Base-by-base conservation (phyloP, 1,139 yeast species). In the Meyerozyma elateridarum region DNA sequence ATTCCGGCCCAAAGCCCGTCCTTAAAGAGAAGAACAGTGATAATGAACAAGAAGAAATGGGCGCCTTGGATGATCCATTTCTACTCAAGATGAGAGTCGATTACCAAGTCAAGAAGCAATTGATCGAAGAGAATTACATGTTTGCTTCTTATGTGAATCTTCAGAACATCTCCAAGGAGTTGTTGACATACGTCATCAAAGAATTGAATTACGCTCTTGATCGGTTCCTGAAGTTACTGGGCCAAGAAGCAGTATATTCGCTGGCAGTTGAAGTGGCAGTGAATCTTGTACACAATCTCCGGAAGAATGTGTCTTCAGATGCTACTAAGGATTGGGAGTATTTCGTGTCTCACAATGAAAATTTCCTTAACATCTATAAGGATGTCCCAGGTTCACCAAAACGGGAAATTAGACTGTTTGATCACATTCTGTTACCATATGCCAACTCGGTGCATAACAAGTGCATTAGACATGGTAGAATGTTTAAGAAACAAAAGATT, bases 111-210 rank as follows among this genome's bases (percentile, higher is more conserved):
- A 67, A 66, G 44, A 58, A 59, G 35, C 73, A 66, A 43, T 52
- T 68, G 41, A 50, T 68, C 18, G 58, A 60, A 32, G 74, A 68
- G 40, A 67, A 64, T 44, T 68, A 63, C 42, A 54, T 63, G 45
- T 66, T 59, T 48, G 74, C 73, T 1, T 60, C 68, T 17, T 68
- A 60, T 37, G 53, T 63, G 22, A 68, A 68, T 36, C 53, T 68
- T 31, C 74, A 68, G 42, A 64, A 57, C 36, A 68, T 68, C 25
- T 56, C 72, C n/a, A 56, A 50, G 31, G 73, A 68, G 31, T 52
- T 68, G 30, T 58, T 61, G 34, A 51, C 56, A 3, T 67, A 63
- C 41, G 59, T 68, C 13, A 41, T 60, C 31, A 67, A 65, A 42
- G 74, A 68, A 37, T 51, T 67, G 40, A 44, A 49, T 31, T 37